These are phyloP conservation scores for Tulasnella sp. DNA, from an alignment of 768 basidiomycete species.

Conservation along the genomic window DNA sequence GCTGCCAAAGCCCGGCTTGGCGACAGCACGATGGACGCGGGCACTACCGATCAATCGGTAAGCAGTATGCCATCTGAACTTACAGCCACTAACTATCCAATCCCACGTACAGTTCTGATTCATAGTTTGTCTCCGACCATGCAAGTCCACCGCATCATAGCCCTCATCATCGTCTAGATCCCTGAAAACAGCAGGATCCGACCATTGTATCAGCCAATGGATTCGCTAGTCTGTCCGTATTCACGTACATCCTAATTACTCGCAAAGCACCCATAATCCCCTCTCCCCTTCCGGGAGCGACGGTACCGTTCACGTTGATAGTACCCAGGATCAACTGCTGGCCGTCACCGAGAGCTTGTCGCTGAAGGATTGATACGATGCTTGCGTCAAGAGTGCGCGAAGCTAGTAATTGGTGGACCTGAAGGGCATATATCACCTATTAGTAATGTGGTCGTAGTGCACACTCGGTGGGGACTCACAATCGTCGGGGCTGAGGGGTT, in stretches of 20 bases:
- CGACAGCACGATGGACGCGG: neutral
- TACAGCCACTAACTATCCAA: too few species aligned
- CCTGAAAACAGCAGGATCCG: neutral
- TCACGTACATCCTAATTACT: neutral
- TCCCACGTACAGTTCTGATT: neutral
- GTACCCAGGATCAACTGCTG: neutral
- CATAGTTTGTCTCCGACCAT: neutral
- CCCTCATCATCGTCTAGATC: neutral
- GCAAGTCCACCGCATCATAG: neutral
- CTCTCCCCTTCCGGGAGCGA: neutral
- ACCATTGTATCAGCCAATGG: neutral
- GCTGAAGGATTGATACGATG: neutral
- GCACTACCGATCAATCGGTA: neutral
- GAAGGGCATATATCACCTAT: neutral
- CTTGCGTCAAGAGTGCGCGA: neutral
- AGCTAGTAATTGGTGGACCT: neutral
- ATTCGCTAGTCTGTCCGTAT: neutral
- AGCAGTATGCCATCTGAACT: neutral
- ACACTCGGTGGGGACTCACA: neutral
- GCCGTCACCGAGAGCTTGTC: neutral
- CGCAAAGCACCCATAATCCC: neutral
- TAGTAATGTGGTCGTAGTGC: neutral
- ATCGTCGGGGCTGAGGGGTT: neutral
- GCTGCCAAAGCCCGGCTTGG: conserved; percentile 1
- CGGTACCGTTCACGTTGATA: neutral